These are phyloP conservation scores for Pugionium cornutum DNA, from an alignment of 345 rosid species.

Conservation along the genomic window DNA sequence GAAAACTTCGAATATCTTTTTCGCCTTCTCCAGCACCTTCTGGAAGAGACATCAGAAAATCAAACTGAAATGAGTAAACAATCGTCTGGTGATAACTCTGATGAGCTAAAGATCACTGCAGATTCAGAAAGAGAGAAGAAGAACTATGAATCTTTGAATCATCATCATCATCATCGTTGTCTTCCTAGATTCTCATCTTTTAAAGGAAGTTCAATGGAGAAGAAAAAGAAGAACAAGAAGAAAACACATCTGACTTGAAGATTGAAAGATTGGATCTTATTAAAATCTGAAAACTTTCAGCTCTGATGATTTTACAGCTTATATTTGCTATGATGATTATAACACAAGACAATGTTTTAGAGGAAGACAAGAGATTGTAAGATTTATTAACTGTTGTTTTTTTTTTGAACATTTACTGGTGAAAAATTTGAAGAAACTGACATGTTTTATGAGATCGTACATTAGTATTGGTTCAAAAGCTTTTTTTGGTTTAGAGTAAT, in stretches of 20 bases:
- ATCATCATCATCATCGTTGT: conserved; percentile 51
- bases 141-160: conserved; percentile 39
- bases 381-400: neutral
- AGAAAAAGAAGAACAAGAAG: conserved; percentile 61
- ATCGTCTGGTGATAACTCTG: conserved; percentile 53
- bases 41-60: conserved; percentile 34
- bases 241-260: conserved; percentile 38
- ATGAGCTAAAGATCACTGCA: conserved; percentile 57
- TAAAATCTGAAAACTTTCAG: neutral
- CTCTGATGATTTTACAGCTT: neutral
- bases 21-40: conserved; percentile 47
- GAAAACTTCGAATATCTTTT: conserved; percentile 37
- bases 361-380: neutral
- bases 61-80: conserved; percentile 20
- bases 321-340: neutral
- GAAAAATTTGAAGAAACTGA: neutral
- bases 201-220: conserved; percentile 51
- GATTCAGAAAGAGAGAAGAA: conserved; percentile 42
- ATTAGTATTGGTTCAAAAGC: no score
- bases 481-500: neutral
- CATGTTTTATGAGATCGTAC: no score
- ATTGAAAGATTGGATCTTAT: neutral
- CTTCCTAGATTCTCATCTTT: conserved; percentile 65
- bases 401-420: neutral
- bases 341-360: neutral